Evolutionary conservation across 805 yeast genomes (phyloP).

Genomic region (Starmerella kuoi): DNA sequence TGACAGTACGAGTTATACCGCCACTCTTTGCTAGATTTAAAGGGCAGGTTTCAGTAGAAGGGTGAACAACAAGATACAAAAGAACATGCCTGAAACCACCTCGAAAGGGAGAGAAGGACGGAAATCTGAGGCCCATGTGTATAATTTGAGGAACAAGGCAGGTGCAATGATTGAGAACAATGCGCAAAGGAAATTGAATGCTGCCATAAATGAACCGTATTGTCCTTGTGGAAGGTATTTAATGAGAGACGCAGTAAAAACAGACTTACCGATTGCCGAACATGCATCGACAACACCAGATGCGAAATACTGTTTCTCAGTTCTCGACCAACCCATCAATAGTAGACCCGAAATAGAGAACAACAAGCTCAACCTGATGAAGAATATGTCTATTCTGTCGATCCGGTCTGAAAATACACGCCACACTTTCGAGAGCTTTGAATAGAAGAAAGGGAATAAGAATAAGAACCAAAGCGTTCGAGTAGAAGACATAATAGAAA

Average conservation of each 20-base stretch:
- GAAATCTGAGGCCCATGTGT: slow-evolving; percentile 18
- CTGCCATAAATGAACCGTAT: slow-evolving; percentile 27
- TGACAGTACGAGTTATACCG: too few relatives aligned
- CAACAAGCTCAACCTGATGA: slow-evolving; percentile 22
- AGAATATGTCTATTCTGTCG: slow-evolving; percentile 19
- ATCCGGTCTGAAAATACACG: slow-evolving; percentile 17
- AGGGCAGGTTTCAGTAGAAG: slow-evolving; percentile 12
- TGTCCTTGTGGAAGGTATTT: slow-evolving; percentile 25
- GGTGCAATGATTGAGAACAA: slow-evolving; percentile 16
- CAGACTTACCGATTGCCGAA: slow-evolving; percentile 25
- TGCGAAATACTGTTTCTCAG: slow-evolving; percentile 19
- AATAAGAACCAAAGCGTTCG: slow-evolving; percentile 24
- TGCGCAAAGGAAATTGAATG: slow-evolving; percentile 18
- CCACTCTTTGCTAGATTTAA: too few relatives aligned
- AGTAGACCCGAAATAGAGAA: slow-evolving; percentile 23
- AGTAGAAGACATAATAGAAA: slow-evolving; percentile 23
- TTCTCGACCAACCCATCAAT: slow-evolving; percentile 21
- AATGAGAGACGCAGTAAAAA: slow-evolving; percentile 24
- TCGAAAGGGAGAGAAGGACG: slow-evolving; percentile 21
- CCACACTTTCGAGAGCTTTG: slow-evolving; percentile 14
- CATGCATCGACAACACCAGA: slow-evolving; percentile 24
- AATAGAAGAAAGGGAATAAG: slow-evolving; percentile 23
- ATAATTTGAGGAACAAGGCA: slow-evolving; percentile 19
- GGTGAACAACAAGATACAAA: slow-evolving; percentile 9
- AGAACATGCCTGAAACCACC: slow-evolving; percentile 11